Evolutionary conservation across 352 stramenopile genomes (phyloP).

Genomic region (Globisporangium recalcitrans): DNA sequence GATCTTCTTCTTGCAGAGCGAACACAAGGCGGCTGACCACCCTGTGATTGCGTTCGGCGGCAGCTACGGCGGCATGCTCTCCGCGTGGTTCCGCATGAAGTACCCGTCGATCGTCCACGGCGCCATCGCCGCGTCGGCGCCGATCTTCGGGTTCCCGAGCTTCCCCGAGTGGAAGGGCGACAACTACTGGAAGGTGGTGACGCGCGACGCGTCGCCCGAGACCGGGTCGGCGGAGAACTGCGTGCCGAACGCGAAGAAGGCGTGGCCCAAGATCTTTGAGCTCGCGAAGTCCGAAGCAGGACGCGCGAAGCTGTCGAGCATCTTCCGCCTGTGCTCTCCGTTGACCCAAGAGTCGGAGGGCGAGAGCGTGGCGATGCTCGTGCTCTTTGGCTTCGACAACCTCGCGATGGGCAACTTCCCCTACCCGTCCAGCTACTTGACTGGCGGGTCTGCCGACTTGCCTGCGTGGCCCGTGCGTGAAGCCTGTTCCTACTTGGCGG

Average conservation of each 20-base stretch:
- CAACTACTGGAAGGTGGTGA: constrained; percentile 84
- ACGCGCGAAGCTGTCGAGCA: constrained; percentile 39
- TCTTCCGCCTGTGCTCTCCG: constrained; percentile 70
- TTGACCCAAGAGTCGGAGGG: constrained; percentile 37
- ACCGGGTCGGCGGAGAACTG: constrained; percentile 74
- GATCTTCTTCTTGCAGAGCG: constrained; percentile 77
- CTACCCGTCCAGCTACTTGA: constrained; percentile 93
- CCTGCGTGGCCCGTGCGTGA: constrained; percentile 91
- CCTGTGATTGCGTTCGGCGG: constrained; percentile 93
- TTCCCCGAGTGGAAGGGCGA: constrained; percentile 56
- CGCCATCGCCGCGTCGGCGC: constrained; percentile 91
- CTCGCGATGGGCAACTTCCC: constrained; percentile 95
- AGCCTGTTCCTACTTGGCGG: constrained; percentile 74
- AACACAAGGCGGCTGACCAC: constrained; percentile 63
- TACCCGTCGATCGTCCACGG: constrained; percentile 91
- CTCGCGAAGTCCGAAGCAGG: constrained; percentile 56
- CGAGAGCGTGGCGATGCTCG: constrained; percentile 63
- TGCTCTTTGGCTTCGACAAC: constrained; percentile 87
- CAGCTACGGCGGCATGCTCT: constrained; percentile 95
- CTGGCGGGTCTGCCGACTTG: constrained; percentile 59
- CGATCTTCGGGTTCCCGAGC: constrained; percentile 88
- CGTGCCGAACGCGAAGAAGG: constrained; percentile 74
- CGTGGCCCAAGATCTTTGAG: constrained; percentile 74
- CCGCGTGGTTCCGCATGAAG: constrained; percentile 93
- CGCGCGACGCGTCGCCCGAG: constrained; percentile 56